Evolutionary conservation across 169 alveolate species (phyloP).

Genomic region (Cryptosporidium felis): DNA sequence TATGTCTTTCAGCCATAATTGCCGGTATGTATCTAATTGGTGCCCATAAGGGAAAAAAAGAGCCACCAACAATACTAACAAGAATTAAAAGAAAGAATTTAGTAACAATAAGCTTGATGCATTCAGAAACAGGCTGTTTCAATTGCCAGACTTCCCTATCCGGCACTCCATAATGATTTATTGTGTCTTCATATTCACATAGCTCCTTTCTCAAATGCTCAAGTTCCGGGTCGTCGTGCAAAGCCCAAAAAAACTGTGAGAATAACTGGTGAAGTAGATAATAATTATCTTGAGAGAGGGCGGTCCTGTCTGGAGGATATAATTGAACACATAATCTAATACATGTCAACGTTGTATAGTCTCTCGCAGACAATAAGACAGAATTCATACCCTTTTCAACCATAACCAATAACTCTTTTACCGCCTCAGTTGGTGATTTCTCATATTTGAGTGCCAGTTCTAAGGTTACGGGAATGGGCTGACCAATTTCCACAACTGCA

Average conservation of each 20-base stretch:
- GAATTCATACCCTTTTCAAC: constrained; percentile 69
- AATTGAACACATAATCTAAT: constrained; percentile 72
- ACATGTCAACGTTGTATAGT: constrained; percentile 50
- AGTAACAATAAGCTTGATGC: constrained; percentile 7
- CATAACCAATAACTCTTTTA: constrained; percentile 6
- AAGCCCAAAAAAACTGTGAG: constrained; percentile 83
- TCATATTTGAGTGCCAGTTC: constrained; percentile 51
- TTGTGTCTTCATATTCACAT: constrained; percentile 80
- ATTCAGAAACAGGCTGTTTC: constrained; percentile 80
- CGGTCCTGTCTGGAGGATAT: constrained; percentile 88
- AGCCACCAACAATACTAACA: constrained; percentile 77
- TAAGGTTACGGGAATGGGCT: constrained; percentile 80
- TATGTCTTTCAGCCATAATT: constrained; percentile 85
- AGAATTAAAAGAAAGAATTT: constrained; percentile 49
- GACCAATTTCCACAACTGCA: constrained; percentile 86
- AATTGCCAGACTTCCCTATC: constrained; percentile 90
- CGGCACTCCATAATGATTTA: constrained; percentile 80
- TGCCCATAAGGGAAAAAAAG: constrained; percentile 87
- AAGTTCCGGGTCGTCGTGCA: constrained; percentile 79
- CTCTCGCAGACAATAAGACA: constrained; percentile 71
- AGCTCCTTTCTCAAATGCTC: constrained; percentile 79
- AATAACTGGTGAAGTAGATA: constrained; percentile 81
- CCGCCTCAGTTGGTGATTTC: constrained; percentile 53
- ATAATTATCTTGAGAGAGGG: constrained; percentile 82
- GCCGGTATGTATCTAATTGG: constrained; percentile 85